These are phyloP conservation scores for Petasospora fabianii DNA, from an alignment of 1,139 yeast species.

Conservation along the genomic window DNA sequence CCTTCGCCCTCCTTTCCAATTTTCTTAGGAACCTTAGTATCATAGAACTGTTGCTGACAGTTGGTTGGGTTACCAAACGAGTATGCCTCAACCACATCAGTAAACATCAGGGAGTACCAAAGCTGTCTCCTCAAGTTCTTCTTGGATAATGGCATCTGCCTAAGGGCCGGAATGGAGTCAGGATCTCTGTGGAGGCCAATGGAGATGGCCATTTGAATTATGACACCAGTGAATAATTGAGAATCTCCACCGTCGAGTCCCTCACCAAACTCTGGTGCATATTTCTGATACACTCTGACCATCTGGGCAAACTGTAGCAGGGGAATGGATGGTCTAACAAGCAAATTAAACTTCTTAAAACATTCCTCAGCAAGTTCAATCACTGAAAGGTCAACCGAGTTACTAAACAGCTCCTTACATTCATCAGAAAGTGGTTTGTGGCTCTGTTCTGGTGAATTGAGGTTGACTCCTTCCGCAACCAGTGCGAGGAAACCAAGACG, in stretches of 20 bases:
- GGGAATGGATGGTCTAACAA: conserved; percentile 41
- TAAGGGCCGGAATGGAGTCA: conserved; percentile 1
- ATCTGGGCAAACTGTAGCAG: conserved; percentile 44
- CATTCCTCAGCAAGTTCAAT: conserved; percentile 44
- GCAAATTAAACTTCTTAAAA: conserved; percentile 44
- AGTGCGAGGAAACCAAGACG: conserved; percentile 35
- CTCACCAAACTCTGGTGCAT: conserved; percentile 52
- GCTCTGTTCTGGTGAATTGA: neutral
- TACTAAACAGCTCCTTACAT: conserved; percentile 32
- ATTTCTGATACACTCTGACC: conserved; percentile 42
- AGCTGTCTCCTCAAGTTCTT: conserved; percentile 10
- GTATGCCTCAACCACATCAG: conserved; percentile 9
- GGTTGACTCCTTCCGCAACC: neutral
- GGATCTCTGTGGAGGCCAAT: conserved; percentile 42
- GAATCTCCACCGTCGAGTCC: conserved; percentile 49
- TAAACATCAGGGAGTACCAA: conserved; percentile 11
- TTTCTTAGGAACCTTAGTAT: conserved; percentile 8
- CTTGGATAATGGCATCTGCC: neutral
- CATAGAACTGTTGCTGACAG: conserved; percentile 8
- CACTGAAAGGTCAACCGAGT: conserved; percentile 43
- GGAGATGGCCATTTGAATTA: conserved; percentile 46
- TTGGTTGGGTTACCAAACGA: conserved; percentile 10
- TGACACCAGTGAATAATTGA: conserved; percentile 41
- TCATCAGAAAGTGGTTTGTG: neutral
- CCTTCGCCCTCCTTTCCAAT: neutral